Base-by-base conservation (phyloP, 2,329 filamentous ascomycete species). In the Colletotrichum tropicicola region DNA sequence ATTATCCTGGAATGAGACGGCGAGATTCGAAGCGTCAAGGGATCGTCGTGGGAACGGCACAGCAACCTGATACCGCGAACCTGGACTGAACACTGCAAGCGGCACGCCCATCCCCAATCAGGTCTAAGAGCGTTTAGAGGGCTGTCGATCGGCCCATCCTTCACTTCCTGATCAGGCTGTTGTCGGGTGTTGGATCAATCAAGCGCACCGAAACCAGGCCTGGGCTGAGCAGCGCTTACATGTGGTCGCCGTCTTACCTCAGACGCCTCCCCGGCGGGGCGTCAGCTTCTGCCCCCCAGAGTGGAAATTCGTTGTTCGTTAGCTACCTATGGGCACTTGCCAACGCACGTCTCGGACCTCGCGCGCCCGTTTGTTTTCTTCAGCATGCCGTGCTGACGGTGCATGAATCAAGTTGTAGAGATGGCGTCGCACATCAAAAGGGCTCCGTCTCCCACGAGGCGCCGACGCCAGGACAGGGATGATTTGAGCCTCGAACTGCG, bases 181-280 rank as follows among this genome's bases (percentile, higher is more conserved):
- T 23, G 12, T 28, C 17, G n/a, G 15, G 23, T 19, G 17, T 21
- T 48, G 27, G 47, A 35, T 8, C 12, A 35, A 44, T 49, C 10
- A 43, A 12, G 32, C 32, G 30, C 25, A 17, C 10, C 21, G 37
- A 25, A 41, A 35, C 32, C 21, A 28, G 27, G 28, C 15, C 15
- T 49, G 19, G 56, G 41, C 41, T 41, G 10, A 47, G 41, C 41
- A 51, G 57, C 45, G 62, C 62, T 65, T 65, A 65, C 62, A 45
- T 55, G 49, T 25, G 44, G 62, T 49, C 17, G 37, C 17, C 51
- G 62, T 62, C 62, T 65, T 55, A 65, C 62, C 45, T 65, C 62
- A 65, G 57, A 61, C 30, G 43, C 21, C 9, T 48, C 21, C 28
- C 12, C n/a, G 13, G 41, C 43, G 10, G 21, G 37, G 19, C 44